Conservation (phyloP, 1,139 yeast species). For the Diutina siamensis region DNA sequence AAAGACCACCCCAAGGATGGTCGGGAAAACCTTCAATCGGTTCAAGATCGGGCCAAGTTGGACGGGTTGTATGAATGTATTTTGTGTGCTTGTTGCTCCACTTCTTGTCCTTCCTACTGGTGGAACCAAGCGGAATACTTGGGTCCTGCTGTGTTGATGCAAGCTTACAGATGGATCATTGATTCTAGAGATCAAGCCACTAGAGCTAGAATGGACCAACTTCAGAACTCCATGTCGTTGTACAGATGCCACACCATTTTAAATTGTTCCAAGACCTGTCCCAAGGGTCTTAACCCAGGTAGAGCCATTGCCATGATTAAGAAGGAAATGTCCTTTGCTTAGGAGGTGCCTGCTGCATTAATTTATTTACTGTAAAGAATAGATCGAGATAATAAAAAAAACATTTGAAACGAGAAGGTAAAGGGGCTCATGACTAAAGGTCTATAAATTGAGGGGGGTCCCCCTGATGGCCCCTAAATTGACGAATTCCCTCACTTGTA, state of each 20-base stretch:
- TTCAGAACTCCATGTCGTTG: slow-evolving; percentile 93
- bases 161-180: slow-evolving; percentile 97
- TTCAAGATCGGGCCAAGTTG: slow-evolving; percentile 89
- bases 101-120: slow-evolving; percentile 99
- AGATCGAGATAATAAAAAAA: no score
- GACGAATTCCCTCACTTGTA: no score
- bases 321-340: slow-evolving; percentile 80
- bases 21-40: slow-evolving; percentile 82
- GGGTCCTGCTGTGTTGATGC: slow-evolving; percentile 98
- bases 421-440: no score
- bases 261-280: slow-evolving; percentile 98
- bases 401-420: no score
- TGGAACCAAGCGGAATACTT: slow-evolving; percentile 99
- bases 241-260: slow-evolving; percentile 98
- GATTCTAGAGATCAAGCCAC: slow-evolving; percentile 95
- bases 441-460: no score
- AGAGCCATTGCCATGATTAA: slow-evolving; percentile 94
- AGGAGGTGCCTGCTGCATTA: slow-evolving; percentile 10
- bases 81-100: slow-evolving; percentile 97
- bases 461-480: no score
- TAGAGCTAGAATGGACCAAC: slow-evolving; percentile 68
- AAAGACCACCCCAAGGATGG: slow-evolving; percentile 76
- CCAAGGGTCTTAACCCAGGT: slow-evolving; percentile 98
- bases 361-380: background rate
- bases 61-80: slow-evolving; percentile 98